A percentile compares a stretch with the other conserved stretches of the same genome.
Evolutionary conservation across 164 flowering plant genomes (phyloP).

Genomic region (Stephania yunnanensis): DNA sequence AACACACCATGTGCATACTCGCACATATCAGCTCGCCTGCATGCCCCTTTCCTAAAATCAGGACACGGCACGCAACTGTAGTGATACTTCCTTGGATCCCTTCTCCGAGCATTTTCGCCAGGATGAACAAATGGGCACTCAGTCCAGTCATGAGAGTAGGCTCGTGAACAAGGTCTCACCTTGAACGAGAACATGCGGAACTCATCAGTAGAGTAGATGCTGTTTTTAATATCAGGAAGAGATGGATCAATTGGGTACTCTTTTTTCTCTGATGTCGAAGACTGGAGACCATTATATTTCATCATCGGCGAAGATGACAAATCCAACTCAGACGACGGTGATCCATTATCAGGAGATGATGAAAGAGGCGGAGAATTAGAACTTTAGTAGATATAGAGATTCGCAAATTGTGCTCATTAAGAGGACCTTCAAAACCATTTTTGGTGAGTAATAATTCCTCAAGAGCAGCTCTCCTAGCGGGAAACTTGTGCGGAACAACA

Average conservation of each 20-base stretch:
- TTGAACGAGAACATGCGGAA: constrained; percentile 93
- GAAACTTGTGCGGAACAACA: constrained; percentile 57
- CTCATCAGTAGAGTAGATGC: constrained; percentile 85
- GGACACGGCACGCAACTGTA: constrained; percentile 98
- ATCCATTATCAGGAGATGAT: constrained; percentile 53
- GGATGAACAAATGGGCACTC: constrained; percentile 99
- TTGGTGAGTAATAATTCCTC: constrained; percentile 56
- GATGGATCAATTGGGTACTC: constrained; percentile 87
- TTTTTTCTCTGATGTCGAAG: constrained; percentile 50
- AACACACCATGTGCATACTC: constrained; percentile 98
- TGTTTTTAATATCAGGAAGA: constrained; percentile 85
- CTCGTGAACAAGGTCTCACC: constrained; percentile 91
- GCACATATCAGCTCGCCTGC: constrained; percentile 81
- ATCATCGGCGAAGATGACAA: constrained; percentile 39
- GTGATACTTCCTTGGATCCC: constrained; percentile 91
- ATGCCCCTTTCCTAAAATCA: constrained; percentile 91
- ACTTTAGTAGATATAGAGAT: constrained; percentile 31
- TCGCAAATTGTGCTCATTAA: constrained; percentile 27
- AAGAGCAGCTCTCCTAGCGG: constrained; percentile 32
- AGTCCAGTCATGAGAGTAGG: constrained; percentile 98
- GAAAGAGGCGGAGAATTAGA: constrained; percentile 54
- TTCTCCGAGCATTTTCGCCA: constrained; percentile 91
- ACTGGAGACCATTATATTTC: constrained; percentile 31
- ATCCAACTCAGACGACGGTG: constrained; percentile 47
- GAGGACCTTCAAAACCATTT: constrained; percentile 22